Conservation (phyloP, 768 basidiomycete genomes). For the Lactarius deliciosus region DNA sequence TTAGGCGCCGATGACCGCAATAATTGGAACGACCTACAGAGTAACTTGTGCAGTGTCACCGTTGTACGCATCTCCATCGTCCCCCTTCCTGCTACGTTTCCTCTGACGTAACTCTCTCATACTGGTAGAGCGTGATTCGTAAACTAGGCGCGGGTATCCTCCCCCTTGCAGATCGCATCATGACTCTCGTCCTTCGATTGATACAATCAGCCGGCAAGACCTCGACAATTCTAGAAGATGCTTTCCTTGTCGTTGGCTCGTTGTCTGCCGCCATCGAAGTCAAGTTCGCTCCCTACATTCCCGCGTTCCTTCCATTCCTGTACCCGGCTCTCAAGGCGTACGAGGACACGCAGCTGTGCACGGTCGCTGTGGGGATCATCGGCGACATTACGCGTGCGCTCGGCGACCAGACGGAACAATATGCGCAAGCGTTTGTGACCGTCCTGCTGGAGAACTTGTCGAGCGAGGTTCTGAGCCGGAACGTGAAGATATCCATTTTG, state of each 20-base stretch:
- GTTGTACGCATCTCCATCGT: conserved; percentile 55
- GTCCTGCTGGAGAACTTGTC: conserved; percentile 89
- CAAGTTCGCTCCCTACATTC: conserved; percentile 79
- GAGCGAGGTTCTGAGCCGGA: conserved; percentile 85
- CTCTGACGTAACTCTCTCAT: background rate
- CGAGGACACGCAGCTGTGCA: conserved; percentile 95
- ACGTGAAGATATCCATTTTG: conserved; percentile 95
- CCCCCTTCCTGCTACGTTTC: background rate
- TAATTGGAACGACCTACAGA: conserved; percentile 98
- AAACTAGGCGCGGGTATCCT: conserved; percentile 80
- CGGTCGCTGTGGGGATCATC: conserved; percentile 92
- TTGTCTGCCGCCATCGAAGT: conserved; percentile 69
- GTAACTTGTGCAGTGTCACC: conserved; percentile 89
- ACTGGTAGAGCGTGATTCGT: conserved; percentile 71
- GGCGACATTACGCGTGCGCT: conserved; percentile 96
- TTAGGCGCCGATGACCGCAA: conserved; percentile 94
- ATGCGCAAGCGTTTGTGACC: conserved; percentile 87
- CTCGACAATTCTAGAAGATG: conserved; percentile 93
- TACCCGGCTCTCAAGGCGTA: conserved; percentile 87
- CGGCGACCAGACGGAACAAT: conserved; percentile 78
- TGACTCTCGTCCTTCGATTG: conserved; percentile 85
- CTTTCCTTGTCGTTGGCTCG: conserved; percentile 90
- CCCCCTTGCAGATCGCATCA: conserved; percentile 90
- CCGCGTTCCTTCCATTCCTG: conserved; percentile 82
- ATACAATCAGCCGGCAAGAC: conserved; percentile 88